Base-by-base conservation (phyloP, 495 filamentous ascomycete genomes). In the Darksidea phi region DNA sequence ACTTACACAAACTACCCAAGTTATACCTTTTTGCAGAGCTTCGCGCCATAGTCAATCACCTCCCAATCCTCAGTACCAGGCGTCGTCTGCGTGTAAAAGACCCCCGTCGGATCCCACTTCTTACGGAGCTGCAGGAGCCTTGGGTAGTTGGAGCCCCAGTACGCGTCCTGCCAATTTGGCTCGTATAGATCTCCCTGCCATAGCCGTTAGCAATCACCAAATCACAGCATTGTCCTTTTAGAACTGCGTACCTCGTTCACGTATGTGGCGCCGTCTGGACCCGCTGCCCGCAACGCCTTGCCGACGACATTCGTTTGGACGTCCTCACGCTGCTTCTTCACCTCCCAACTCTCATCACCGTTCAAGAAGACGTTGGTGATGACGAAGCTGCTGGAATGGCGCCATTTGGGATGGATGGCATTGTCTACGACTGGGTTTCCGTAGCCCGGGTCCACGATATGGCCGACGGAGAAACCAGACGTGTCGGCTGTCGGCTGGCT, bases 81-180 rank as follows among this genome's bases (percentile, higher is more conserved):
- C 1, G 61, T 64, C 21, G 61, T 57, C 53, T 65, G 73, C 25
- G 80, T 81, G 68, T 81, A 86, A 64, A 85, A 82, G 28, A 85
- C 20, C 0, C 73, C 74, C 24, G 66, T 72, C 2, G 84, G 84
- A 68, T 87, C 84, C 54, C 75, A 78, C 45, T 73, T 69, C 59
- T 77, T 69, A 78, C 86, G 85, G 32, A 86, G 60, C 46, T 67
- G 48, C 5, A 76, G 70, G 54, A 86, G 69, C 10, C 77, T 71
- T 1, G 58, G 66, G 64, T 87, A 87, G 41, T 82, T 74, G n/a
- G 42, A 53, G 0, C 84, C 86, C 46, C 79, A 89, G 72, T 86
- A 89, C 0, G 81, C 77, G 64, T 79, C 74, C 50, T 85, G 80
- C 73, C 82, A 88, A 49, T 84, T 68, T 0, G 85, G 84, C 70